Evolutionary conservation across 2,329 filamentous ascomycete species (phyloP).

Genomic region (Colletotrichum abscissum): DNA sequence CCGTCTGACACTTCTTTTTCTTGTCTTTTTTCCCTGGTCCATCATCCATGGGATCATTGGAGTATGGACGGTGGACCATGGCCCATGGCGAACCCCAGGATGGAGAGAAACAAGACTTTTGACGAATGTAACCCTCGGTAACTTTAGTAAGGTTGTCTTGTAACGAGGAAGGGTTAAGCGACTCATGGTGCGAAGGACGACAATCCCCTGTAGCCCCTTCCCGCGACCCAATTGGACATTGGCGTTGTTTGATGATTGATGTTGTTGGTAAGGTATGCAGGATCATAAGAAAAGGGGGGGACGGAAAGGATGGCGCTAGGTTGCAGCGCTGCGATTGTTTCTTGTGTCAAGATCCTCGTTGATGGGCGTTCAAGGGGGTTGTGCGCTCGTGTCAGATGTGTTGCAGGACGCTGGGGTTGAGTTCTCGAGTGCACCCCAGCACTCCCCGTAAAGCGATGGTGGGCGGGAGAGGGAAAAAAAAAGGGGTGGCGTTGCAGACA

Average conservation of each 20-base stretch:
- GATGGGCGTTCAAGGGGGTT: conserved; percentile 14
- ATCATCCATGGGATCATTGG: neutral
- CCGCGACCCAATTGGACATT: conserved; percentile 12
- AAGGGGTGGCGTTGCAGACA: neutral
- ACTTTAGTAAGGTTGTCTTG: neutral
- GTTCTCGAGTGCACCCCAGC: neutral
- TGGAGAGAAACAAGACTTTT: neutral
- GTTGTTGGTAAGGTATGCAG: conserved; percentile 1
- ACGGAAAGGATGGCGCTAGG: neutral
- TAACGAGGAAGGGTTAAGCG: conserved; percentile 26
- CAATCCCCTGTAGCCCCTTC: neutral
- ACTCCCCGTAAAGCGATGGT: no score
- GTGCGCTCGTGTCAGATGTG: conserved; percentile 36
- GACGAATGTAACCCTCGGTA: neutral
- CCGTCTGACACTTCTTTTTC: neutral
- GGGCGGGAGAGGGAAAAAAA: neutral
- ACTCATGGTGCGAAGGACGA: neutral
- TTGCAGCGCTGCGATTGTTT: conserved; percentile 18
- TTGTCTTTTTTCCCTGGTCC: neutral
- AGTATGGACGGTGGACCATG: neutral
- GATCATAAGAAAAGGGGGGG: neutral
- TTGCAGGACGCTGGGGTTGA: conserved; percentile 22
- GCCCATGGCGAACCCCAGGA: neutral
- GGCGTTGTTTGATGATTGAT: conserved; percentile 14
- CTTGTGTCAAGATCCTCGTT: conserved; percentile 24